These are phyloP conservation scores for Cytauxzoon felis DNA, from an alignment of 169 alveolate species.

Conservation along the genomic window DNA sequence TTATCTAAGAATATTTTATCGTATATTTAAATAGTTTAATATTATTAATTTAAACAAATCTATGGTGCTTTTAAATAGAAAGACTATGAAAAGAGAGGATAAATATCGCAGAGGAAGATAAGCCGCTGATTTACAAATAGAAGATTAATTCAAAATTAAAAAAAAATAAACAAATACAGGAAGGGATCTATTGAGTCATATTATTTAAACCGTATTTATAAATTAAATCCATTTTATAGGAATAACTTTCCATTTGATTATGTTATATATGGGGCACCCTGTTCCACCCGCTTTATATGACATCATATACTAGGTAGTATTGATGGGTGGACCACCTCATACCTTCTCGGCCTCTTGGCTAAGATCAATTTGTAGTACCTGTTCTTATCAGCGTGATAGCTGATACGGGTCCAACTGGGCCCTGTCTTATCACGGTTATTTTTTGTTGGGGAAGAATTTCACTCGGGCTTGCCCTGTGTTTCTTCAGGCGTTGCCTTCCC, in stretches of 20 bases:
- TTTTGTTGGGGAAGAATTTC: conserved; percentile 73
- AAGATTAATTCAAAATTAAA: too few species aligned
- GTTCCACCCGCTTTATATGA: not conserved
- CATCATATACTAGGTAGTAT: not conserved
- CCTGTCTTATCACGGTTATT: conserved; percentile 78
- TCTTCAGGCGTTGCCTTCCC: conserved; percentile 83
- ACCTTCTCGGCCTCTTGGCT: conserved; percentile 87
- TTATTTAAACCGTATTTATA: too few species aligned
- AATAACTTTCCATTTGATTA: not conserved
- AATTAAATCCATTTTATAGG: too few species aligned
- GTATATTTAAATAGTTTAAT: too few species aligned
- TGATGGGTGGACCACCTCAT: conserved; percentile 17
- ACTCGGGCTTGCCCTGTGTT: conserved; percentile 77
- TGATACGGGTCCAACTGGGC: conserved; percentile 81
- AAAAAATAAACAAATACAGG: too few species aligned
- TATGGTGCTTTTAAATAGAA: too few species aligned
- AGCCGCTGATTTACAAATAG: too few species aligned
- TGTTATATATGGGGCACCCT: not conserved
- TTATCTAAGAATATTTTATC: too few species aligned
- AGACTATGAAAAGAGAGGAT: too few species aligned
- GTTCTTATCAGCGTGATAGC: conserved; percentile 86
- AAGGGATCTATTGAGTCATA: too few species aligned
- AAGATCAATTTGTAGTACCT: conserved; percentile 85
- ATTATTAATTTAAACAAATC: too few species aligned
- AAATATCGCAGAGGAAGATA: too few species aligned